These are phyloP conservation scores for Sabuloglossum arenarium DNA, from an alignment of 495 filamentous ascomycete species.

Conservation along the genomic window DNA sequence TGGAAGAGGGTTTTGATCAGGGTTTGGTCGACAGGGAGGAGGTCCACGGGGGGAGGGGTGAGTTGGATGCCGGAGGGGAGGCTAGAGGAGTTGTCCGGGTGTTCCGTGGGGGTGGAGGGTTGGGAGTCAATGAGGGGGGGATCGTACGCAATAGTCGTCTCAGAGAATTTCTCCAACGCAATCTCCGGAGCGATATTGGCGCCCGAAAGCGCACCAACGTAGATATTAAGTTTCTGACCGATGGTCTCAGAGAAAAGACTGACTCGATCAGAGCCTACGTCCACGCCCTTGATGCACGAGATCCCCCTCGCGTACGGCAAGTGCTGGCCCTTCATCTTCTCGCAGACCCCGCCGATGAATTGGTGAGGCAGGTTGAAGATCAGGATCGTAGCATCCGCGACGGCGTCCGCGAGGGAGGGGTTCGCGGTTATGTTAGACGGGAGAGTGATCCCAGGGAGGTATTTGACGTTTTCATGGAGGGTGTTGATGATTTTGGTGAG, in stretches of 20 bases:
- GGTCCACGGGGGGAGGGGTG: constrained; percentile 51
- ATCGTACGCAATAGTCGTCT: constrained; percentile 93
- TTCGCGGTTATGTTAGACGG: constrained; percentile 77
- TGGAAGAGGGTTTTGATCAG: constrained; percentile 74
- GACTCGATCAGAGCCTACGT: constrained; percentile 64
- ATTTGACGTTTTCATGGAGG: constrained; percentile 92
- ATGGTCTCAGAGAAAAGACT: constrained; percentile 90
- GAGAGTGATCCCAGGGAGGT: constrained; percentile 69
- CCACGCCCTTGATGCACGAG: constrained; percentile 95
- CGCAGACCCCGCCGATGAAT: constrained; percentile 78
- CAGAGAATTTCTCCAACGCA: constrained; percentile 83
- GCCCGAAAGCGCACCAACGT: constrained; percentile 88
- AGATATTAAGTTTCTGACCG: constrained; percentile 73
- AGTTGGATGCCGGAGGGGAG: constrained; percentile 42
- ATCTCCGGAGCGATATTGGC: constrained; percentile 96
- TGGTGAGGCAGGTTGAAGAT: constrained; percentile 97
- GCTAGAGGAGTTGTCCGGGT: constrained; percentile 25
- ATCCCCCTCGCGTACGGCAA: constrained; percentile 83
- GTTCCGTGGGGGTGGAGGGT: constrained; percentile 31
- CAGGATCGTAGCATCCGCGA: constrained; percentile 64
- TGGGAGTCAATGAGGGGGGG: constrained; percentile 66
- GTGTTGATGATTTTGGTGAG: constrained; percentile 81
- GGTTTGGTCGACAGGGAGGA: constrained; percentile 62
- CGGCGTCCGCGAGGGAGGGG: constrained; percentile 63
- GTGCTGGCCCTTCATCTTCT: constrained; percentile 69